Base-by-base conservation (phyloP, 352 stramenopile genomes). In the Globisporangium ultimum region DNA sequence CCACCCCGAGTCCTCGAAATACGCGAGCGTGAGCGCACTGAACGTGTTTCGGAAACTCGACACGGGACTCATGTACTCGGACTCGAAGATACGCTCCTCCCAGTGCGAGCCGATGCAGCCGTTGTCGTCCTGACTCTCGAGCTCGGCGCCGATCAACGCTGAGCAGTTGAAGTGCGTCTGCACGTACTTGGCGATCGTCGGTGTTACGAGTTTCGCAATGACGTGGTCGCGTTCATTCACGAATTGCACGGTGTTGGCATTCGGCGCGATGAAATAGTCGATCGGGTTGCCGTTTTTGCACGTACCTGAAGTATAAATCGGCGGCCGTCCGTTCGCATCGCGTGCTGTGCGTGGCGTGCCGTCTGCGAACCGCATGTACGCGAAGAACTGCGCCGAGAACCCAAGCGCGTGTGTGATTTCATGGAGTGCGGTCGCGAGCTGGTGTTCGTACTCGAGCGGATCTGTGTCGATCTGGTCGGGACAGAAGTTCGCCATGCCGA, bases 401-500 rank as follows among this genome's bases (percentile, higher is more conserved):
- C 85, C 87, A 3, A 94, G 66, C 3, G 85, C 84, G 45, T 94
- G 85, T 0, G 80, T 90, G 36, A 96, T 79, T 67, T 96, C 87
- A 54, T 96, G 87, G 63, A 91, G 75, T 11, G 83, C 83, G 2
- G 82, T 92, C 3, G 74, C 62, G 12, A 93, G 70, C 57, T 93
- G 83, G 2, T 64, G 64, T 42, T 86, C 64, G 65, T 90, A 91
- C 61, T 80, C 66, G 51, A 72, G 60, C 15, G 67, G 55, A 17
- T 81, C 72, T 4, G 66, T 78, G 28, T 84, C 79, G 48, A 94
- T 80, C 52, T 89, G 74, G 0, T 55, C 63, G 2, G 87, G 84
- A 46, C 87, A 96, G 48, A 94, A 92, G 65, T 96, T 94, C 8
- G 70, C 68, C 81, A 92, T 93, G 0, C 87, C 84, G 55, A 94